Base-by-base conservation (phyloP, 169 alveolate species). In the Plasmodium blacklocki region DNA sequence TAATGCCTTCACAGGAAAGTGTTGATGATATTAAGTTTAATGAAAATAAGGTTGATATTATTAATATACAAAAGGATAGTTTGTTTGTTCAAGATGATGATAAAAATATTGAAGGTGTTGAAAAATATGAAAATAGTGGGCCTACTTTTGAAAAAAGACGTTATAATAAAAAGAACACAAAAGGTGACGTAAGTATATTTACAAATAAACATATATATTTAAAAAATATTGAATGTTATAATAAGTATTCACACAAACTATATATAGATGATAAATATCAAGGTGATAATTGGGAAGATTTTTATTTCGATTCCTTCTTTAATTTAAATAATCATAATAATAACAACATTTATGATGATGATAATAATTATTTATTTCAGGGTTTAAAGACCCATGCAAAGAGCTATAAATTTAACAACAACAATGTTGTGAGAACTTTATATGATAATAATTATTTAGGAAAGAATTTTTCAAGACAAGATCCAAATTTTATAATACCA, bases 271-370 rank as follows among this genome's bases (percentile, higher is more conserved):
- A 71, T 52, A 5, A 43, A 12, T 85, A 71, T 50, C 64, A 73
- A 14, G 92, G 92, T 8, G 92, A 85, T 23, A 72, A 71, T 45
- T 85, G 92, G 92, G 74, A 71, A 63, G 62, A 85, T 9, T 71
- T 23, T 19, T 63, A 71, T 50, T 85, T 70, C 59, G 23, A 54
- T 45, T 11, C 66, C 15, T 85, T 85, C 47, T 85, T 85, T 70
- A 78, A 49, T 4, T 9, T 54, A 9, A 59, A 58, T 12, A 23
- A 5, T 45, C 19, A 19, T 1, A 8, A 19, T 18, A 19, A 47
- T 52, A 52, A 39, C 2, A 39, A 39, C 9, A 39, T 39, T 39
- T 39, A 39, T 39, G 47, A 39, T 5, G 62, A 9, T 52, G n/a
- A n/a, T 14, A 43, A 14, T 67, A 12, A 12, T 29, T 15, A 32